Evolutionary conservation across 306 rosid species (phyloP), one percentile per base, ranked within the genome.

Genomic region (Pyrus communis): DNA sequence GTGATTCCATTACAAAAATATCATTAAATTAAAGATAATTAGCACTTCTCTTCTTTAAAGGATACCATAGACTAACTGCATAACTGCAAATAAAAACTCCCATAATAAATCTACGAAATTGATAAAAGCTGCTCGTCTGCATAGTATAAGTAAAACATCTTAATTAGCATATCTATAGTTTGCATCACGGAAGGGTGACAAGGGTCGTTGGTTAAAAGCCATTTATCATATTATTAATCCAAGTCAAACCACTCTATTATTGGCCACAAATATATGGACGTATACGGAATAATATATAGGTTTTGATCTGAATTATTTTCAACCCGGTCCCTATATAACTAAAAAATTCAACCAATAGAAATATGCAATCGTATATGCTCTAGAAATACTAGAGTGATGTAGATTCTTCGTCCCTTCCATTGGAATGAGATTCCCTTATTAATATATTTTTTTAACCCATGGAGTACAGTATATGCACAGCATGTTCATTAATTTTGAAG

Each of bases 321-420:
- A 82, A 84, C 85, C 76, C 25, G 63, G 6, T 58, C 63, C 4
- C 23, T 15, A 5, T 15, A 2, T 62, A 11, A 35, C 59, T 57
- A 35, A 67, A 54, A 60, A 18, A 46, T 19, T 60, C 67, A 25
- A 9, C 18, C 17, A 59, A 18, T 35, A 21, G 28, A 84, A 43
- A 82, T 70, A 78, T 62, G 23, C 66, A 64, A 5, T 31, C 31
- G 83, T 25, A 82, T 73, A 84, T 82, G 70, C 84, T 81, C 55
- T 1, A 75, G 63, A 17, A 45, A 58, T 19, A 65, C 12, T 61
- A 27, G 28, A 74, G 5, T 38, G 45, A 22, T 14, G 55, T 45
- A 80, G 82, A 76, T 79, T 85, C 58, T 42, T 70, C 75, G 86
- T 80, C 80, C 27, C n/a, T 45, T 77, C 59, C 78, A 58, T 45